phyloP scores from a whole-genome alignment of 2,329 filamentous ascomycete species.

The Trichoderma sp. region DNA sequence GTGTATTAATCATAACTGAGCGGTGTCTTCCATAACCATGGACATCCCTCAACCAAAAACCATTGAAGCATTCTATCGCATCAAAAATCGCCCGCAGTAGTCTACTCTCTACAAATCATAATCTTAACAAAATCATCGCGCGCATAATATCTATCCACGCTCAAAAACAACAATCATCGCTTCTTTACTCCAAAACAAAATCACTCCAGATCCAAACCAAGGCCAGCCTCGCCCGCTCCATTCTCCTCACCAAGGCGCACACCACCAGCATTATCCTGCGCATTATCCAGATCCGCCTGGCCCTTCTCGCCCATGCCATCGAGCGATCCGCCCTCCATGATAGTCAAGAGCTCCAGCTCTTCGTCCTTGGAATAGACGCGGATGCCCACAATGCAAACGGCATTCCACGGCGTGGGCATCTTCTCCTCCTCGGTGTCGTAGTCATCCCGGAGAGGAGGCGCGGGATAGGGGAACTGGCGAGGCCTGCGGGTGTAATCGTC shows the following conservation, averaged over 20 bases:
- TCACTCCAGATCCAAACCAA: conserved; percentile 29
- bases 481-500: conserved; percentile 62
- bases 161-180: background rate
- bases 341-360: conserved; percentile 56
- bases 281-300: conserved; percentile 59
- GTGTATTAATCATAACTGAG: too few species aligned
- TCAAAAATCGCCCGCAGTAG: background rate
- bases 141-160: background rate
- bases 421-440: conserved; percentile 63
- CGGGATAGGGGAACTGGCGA: conserved; percentile 45
- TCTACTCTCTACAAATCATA: background rate
- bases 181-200: background rate
- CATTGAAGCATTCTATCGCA: background rate
- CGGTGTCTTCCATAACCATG: background rate
- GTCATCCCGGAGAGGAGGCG: conserved; percentile 42
- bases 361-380: conserved; percentile 65
- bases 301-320: conserved; percentile 62
- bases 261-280: conserved; percentile 59
- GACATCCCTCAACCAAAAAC: background rate
- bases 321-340: conserved; percentile 60
- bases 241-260: conserved; percentile 37
- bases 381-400: conserved; percentile 63
- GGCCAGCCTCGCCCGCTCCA: conserved; percentile 25
- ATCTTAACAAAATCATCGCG: background rate
- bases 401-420: conserved; percentile 63